Conservation (phyloP, 495 filamentous ascomycete genomes). For the Talaromyces stipitatus region DNA sequence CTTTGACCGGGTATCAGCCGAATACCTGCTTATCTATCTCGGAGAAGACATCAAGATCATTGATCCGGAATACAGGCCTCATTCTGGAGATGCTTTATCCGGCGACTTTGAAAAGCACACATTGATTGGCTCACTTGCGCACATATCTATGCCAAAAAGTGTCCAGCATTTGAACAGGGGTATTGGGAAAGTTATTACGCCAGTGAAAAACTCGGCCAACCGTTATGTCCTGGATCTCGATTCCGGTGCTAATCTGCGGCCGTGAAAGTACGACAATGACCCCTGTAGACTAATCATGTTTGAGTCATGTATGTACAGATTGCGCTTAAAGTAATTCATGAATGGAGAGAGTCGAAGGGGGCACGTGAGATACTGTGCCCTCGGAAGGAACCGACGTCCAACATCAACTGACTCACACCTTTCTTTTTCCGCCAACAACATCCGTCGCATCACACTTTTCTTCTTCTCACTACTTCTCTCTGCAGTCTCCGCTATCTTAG, state of each 20-base stretch:
- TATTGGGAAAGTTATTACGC: conserved; percentile 4
- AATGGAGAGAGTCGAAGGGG: not conserved
- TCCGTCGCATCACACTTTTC: no score
- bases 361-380: not conserved
- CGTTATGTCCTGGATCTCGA: conserved; percentile 23
- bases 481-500: not conserved
- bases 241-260: conserved; percentile 16
- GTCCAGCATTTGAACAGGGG: not conserved
- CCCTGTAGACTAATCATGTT: not conserved
- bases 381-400: not conserved
- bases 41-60: conserved; percentile 14
- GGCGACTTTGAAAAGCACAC: not conserved
- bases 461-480: not conserved
- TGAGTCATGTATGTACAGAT: not conserved
- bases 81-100: not conserved
- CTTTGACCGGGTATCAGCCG: conserved; percentile 27
- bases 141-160: not conserved
- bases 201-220: conserved; percentile 1
- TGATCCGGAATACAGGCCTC: conserved; percentile 7
- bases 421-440: not conserved
- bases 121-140: not conserved
- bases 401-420: not conserved
- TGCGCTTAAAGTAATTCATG: not conserved
- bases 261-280: conserved; percentile 2
- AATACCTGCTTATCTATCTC: conserved; percentile 23